phyloP scores from a whole-genome alignment of 192 early-diverging fungal genomes.

The Radiomyces spectabilis region DNA sequence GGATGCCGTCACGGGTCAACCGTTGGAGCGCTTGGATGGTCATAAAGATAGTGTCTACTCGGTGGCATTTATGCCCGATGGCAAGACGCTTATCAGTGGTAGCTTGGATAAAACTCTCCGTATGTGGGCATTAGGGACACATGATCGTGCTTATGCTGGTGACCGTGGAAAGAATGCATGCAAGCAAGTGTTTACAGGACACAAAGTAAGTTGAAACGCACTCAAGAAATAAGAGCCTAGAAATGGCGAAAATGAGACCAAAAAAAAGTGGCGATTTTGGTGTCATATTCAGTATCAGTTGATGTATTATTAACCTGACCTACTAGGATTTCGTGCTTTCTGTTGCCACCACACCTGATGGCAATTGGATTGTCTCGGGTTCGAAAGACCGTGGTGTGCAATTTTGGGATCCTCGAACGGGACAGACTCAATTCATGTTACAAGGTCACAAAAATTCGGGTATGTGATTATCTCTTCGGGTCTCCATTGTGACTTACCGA shows the following conservation, averaged over 20 bases:
- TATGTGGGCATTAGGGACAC: slow-evolving; percentile 78
- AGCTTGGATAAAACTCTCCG: slow-evolving; percentile 88
- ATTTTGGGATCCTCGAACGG: slow-evolving; percentile 84
- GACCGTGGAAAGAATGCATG: slow-evolving; percentile 27
- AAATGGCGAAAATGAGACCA: too few species aligned
- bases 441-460: slow-evolving; percentile 97
- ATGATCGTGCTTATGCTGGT: slow-evolving; percentile 5
- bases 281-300: too few species aligned
- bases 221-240: too few species aligned
- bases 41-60: slow-evolving; percentile 97
- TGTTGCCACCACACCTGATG: slow-evolving; percentile 78
- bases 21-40: slow-evolving; percentile 87
- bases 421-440: slow-evolving; percentile 72
- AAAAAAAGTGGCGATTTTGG: too few species aligned
- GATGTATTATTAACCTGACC: too few species aligned
- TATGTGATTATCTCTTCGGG: slow-evolving; percentile 34
- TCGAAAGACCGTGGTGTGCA: slow-evolving; percentile 91
- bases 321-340: slow-evolving; percentile 91
- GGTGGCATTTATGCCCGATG: slow-evolving; percentile 94
- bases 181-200: slow-evolving; percentile 43
- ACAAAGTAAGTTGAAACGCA: slow-evolving; percentile 37
- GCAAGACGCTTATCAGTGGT: slow-evolving; percentile 84
- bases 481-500: too few species aligned
- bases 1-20: slow-evolving; percentile 72
- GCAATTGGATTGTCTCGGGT: slow-evolving; percentile 87